phyloP scores from a whole-genome alignment of 2,329 filamentous ascomycete species.

The Madurella mycetomatis region DNA sequence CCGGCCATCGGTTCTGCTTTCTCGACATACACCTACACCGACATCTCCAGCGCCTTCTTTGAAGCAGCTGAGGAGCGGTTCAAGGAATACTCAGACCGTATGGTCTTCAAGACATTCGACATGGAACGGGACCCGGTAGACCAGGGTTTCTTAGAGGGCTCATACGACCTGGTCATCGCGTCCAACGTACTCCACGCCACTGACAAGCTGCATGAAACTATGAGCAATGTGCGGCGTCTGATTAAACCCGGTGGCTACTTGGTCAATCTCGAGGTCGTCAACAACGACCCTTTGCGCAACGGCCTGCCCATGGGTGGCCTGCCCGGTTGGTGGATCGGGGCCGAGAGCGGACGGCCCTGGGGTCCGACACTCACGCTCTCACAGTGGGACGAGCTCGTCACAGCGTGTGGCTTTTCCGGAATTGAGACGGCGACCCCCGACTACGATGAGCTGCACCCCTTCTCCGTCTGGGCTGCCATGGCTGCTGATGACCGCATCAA shows the following conservation, averaged over 20 bases:
- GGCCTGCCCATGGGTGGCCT: conserved; percentile 23
- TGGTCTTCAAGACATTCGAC: conserved; percentile 31
- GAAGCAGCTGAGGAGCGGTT: conserved; percentile 26
- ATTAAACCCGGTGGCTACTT: conserved; percentile 39
- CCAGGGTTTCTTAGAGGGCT: conserved; percentile 31
- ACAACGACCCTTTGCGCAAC: neutral
- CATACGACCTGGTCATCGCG: conserved; percentile 36
- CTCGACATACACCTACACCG: conserved; percentile 21
- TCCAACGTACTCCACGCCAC: conserved; percentile 37
- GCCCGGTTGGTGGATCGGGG: conserved; percentile 35
- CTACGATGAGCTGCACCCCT: conserved; percentile 1
- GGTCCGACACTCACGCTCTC: neutral
- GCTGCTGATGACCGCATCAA: conserved; percentile 24
- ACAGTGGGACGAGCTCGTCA: conserved; percentile 26
- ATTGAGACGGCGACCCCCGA: conserved; percentile 20
- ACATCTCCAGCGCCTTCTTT: conserved; percentile 29
- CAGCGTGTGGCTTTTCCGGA: conserved; percentile 25
- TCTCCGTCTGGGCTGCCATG: conserved; percentile 23
- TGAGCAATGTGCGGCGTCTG: conserved; percentile 31
- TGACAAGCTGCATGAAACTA: conserved; percentile 24
- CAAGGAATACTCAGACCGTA: conserved; percentile 18
- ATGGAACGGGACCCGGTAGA: conserved; percentile 27
- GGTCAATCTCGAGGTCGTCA: conserved; percentile 18
- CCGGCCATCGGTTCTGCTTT: neutral
- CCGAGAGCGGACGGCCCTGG: conserved; percentile 22